Evolutionary conservation across 176 grass and related monocot genomes (phyloP).

Genomic region (Rhipidocladum racemiflorum): DNA sequence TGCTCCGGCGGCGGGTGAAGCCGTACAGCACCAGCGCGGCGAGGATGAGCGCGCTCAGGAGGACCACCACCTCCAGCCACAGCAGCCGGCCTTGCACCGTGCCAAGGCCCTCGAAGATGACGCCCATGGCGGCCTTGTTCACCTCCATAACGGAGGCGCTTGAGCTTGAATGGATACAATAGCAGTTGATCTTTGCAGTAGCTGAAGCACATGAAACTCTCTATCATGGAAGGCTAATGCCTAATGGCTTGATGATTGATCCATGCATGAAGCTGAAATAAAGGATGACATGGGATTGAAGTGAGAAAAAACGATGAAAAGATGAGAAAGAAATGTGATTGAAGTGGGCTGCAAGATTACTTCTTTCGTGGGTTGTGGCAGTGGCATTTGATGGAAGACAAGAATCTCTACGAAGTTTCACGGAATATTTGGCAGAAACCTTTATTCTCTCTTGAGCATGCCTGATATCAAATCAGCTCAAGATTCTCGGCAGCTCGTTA

Average conservation of each 20-base stretch:
- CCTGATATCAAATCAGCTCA: not conserved
- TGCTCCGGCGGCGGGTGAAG: slow-evolving; percentile 21
- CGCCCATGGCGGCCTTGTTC: not conserved
- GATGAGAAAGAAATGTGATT: not conserved
- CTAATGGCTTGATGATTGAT: not conserved
- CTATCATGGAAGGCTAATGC: not conserved
- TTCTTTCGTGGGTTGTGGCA: slow-evolving; percentile 10
- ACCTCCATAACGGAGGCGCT: not conserved
- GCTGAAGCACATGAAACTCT: not conserved
- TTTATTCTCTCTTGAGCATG: not conserved
- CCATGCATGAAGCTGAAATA: not conserved
- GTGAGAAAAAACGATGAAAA: not conserved
- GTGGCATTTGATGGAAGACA: slow-evolving; percentile 31
- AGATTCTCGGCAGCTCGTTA: not conserved
- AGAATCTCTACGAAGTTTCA: slow-evolving; percentile 32
- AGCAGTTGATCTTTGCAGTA: not conserved
- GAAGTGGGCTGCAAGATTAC: not conserved
- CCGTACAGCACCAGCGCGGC: slow-evolving; percentile 47
- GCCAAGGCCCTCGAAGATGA: slow-evolving; percentile 31
- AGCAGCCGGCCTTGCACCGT: slow-evolving; percentile 36
- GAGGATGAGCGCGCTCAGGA: slow-evolving; percentile 49
- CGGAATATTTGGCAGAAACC: slow-evolving; percentile 5
- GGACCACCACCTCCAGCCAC: slow-evolving; percentile 46
- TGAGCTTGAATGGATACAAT: not conserved
- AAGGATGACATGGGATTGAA: not conserved